Evolutionary conservation across 495 filamentous ascomycete species (phyloP), one percentile per base, ranked within the genome.

Genomic region (Aspergillus sclerotiicarbonarius): DNA sequence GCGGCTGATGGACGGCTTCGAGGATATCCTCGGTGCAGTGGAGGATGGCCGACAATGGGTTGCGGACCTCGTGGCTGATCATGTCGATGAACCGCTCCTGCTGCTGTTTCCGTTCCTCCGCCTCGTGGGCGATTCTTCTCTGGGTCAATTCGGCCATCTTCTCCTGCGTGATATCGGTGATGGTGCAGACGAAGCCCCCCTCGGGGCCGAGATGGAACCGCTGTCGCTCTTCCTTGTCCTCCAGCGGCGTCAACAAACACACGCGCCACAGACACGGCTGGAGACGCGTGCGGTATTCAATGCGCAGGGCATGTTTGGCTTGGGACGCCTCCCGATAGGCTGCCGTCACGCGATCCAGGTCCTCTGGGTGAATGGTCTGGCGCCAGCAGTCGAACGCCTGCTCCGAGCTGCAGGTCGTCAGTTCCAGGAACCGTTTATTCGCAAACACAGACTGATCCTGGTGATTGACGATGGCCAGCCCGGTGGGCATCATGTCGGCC

Each of bases 71-170:
- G 63, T 96, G 90, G 59, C 87, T 90, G 7, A 88, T 92, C 60
- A 91, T 93, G 68, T 93, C 90, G 64, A 94, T 92, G 69, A 93
- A 95, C 58, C 91, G 91, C 65, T 93, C 86, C 60, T 89, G 85
- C 57, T 87, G 83, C 35, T 82, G 73, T 65, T 89, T 88, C 43
- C 82, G 78, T 57, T 85, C 84, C 49, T 87, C 79, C 6, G 84
- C 87, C 65, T 84, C 85, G 60, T 82, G 76, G 31, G 85, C 84
- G 61, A 83, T 77, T 52, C 84, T 83, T 61, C 83, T 82, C 57
- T 87, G 81, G 43, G 69, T 49, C 48, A 75, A 21, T 51, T 81
- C 77, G 1, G 77, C 74, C 57, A 64, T 74, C 56, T 80, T 81
- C 31, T 81, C 71, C 35, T 66, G 60, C 51, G 74, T 80, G 37